Percentiles rank a stretch among this genome's conserved stretches.
Conservation (phyloP, 129 eudicot species). For the Tagetes erecta region DNA sequence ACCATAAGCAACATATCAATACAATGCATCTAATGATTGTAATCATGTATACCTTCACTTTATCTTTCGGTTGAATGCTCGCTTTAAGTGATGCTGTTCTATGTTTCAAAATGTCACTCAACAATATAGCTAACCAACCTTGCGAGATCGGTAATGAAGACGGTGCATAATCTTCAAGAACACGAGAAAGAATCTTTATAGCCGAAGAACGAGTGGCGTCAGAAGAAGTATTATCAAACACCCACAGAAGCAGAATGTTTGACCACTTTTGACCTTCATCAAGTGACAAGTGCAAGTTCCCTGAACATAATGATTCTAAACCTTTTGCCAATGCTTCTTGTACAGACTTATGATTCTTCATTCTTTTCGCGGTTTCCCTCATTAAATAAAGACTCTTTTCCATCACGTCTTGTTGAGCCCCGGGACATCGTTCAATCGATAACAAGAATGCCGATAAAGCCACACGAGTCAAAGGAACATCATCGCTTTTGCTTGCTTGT, state of each 20-base stretch:
- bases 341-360: constrained; percentile 58
- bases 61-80: constrained; percentile 56
- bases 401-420: constrained; percentile 67
- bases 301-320: constrained; percentile 62
- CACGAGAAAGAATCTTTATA: constrained; percentile 59
- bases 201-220: constrained; percentile 72
- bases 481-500: constrained; percentile 84
- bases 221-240: constrained; percentile 59
- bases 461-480: constrained; percentile 68
- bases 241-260: constrained; percentile 75
- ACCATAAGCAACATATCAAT: neutral
- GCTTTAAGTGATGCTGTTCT: constrained; percentile 54
- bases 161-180: constrained; percentile 88
- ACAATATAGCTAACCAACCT: constrained; percentile 88
- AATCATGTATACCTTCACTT: constrained; percentile 67
- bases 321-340: constrained; percentile 91
- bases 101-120: constrained; percentile 58
- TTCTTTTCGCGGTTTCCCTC: constrained; percentile 80
- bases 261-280: constrained; percentile 94
- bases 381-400: constrained; percentile 76
- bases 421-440: constrained; percentile 72
- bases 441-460: constrained; percentile 90
- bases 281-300: constrained; percentile 69
- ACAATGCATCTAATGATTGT: neutral
- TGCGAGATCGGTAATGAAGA: constrained; percentile 86